These are phyloP conservation scores for Xenoacremonium recifei DNA, from an alignment of 2,329 filamentous ascomycete genomes.

Conservation along the genomic window DNA sequence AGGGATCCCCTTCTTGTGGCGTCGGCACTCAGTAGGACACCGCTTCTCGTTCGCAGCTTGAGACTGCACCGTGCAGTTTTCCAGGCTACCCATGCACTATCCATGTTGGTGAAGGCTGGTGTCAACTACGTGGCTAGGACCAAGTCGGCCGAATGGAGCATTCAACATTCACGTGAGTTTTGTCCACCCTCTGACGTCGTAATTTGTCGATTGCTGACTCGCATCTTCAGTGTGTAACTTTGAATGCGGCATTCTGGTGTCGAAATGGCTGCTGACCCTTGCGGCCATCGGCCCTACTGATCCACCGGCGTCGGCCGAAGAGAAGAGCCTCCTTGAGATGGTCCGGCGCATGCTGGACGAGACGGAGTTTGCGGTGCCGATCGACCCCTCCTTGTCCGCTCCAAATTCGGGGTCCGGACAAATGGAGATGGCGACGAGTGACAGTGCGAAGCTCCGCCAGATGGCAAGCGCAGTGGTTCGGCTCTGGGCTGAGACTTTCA, in stretches of 20 bases:
- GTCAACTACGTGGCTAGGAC: conserved; percentile 62
- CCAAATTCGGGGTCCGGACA: conserved; percentile 33
- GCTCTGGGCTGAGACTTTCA: conserved; percentile 62
- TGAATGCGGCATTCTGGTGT: conserved; percentile 59
- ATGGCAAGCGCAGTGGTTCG: conserved; percentile 57
- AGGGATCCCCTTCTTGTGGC: conserved; percentile 63
- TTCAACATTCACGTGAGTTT: conserved; percentile 58
- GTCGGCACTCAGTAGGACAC: conserved; percentile 56
- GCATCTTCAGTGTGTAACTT: conserved; percentile 53
- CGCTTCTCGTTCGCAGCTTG: conserved; percentile 56
- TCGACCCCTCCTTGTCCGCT: conserved; percentile 53
- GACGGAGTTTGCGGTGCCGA: conserved; percentile 60
- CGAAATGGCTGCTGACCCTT: conserved; percentile 60
- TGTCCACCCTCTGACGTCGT: no score
- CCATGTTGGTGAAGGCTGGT: conserved; percentile 62
- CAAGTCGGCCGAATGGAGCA: conserved; percentile 62
- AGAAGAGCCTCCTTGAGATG: conserved; percentile 54
- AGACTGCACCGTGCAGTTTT: conserved; percentile 63
- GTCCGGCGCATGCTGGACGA: conserved; percentile 60
- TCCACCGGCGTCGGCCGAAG: conserved; percentile 48
- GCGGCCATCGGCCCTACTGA: conserved; percentile 50
- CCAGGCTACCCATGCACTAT: conserved; percentile 67
- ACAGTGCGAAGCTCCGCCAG: conserved; percentile 52
- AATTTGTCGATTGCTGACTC: no score
- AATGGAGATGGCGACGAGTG: conserved; percentile 45